Conservation (phyloP, 139 green algal species). For the Trebouxia sp. region DNA sequence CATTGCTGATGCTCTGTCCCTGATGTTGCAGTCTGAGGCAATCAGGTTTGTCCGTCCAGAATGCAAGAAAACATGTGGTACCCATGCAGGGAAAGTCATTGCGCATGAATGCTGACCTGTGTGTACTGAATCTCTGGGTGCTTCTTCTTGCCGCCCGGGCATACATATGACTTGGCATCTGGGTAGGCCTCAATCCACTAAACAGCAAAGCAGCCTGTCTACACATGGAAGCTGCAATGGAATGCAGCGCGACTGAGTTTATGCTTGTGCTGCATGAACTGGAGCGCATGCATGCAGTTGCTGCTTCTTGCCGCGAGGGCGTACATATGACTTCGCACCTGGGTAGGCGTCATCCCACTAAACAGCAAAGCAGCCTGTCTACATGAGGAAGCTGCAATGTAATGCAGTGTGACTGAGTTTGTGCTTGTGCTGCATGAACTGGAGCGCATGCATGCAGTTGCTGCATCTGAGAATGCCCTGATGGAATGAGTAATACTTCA, state of each 20-base stretch:
- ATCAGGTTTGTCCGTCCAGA: no score
- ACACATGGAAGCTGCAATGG: neutral
- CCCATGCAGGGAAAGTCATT: no score
- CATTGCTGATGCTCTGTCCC: no score
- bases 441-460: slow-evolving; percentile 13
- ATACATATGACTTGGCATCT: slow-evolving; percentile 46
- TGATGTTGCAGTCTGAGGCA: no score
- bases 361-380: neutral
- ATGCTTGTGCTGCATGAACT: no score
- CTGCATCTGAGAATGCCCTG: slow-evolving; percentile 21
- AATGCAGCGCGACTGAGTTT: no score
- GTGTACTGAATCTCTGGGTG: slow-evolving; percentile 42
- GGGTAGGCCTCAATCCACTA: slow-evolving; percentile 63
- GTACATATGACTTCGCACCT: slow-evolving; percentile 45
- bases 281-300: slow-evolving; percentile 13
- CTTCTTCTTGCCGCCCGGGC: slow-evolving; percentile 51
- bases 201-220: neutral
- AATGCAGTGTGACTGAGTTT: no score
- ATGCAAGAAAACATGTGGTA: no score
- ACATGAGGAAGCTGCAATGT: neutral
- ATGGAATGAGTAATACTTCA: no score
- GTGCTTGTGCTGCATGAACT: no score
- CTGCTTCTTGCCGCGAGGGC: slow-evolving; percentile 50
- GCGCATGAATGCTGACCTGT: neutral
- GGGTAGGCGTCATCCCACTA: slow-evolving; percentile 63